phyloP scores from a whole-genome alignment of 441 rosid species.

The Gossypium schwendimanii region DNA sequence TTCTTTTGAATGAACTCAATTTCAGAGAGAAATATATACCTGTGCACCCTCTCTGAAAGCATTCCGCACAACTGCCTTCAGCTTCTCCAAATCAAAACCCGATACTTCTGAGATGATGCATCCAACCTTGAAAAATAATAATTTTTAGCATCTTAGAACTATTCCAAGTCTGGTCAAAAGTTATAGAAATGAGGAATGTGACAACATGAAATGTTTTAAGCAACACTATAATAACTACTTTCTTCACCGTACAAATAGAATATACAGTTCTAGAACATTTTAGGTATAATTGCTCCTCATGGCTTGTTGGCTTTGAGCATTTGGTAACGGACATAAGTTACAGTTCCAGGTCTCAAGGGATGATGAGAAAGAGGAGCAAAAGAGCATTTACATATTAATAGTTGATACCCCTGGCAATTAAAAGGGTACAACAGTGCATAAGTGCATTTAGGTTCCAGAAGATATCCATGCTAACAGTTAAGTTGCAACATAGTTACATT shows the following conservation, averaged over 20 bases:
- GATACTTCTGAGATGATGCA: constrained; percentile 45
- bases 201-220: neutral
- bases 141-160: neutral
- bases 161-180: constrained; percentile 7
- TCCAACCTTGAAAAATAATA: constrained; percentile 43
- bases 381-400: neutral
- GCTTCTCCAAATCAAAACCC: constrained; percentile 39
- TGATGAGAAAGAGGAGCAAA: neutral
- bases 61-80: constrained; percentile 36
- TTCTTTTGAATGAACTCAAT: neutral
- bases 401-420: neutral
- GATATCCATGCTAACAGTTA: neutral
- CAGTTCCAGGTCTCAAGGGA: neutral
- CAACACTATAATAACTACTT: neutral
- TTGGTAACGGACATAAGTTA: neutral
- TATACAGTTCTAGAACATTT: neutral
- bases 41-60: constrained; percentile 32
- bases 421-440: neutral
- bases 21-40: constrained; percentile 33
- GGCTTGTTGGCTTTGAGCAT: neutral
- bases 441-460: neutral
- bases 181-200: neutral
- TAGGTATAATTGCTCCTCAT: neutral
- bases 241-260: neutral
- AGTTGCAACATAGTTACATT: neutral